Conservation (phyloP, 1,139 yeast species). For the Kurtzmaniella natalensis region DNA sequence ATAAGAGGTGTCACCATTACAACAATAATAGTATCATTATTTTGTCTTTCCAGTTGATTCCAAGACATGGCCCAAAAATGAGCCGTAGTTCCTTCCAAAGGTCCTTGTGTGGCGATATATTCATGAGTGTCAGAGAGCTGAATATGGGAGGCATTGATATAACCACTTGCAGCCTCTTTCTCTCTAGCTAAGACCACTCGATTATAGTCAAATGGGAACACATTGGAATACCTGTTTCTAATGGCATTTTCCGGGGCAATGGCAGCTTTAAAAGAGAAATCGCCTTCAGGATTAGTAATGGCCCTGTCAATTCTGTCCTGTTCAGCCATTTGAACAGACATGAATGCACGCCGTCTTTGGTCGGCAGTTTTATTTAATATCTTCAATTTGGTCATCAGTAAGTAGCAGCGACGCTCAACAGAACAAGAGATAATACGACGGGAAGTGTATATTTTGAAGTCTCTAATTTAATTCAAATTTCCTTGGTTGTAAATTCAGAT, state of each 20-base stretch:
- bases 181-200: constrained; percentile 28
- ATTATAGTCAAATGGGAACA: constrained; percentile 38
- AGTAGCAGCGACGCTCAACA: not conserved
- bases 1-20: constrained; percentile 84
- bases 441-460: too few relatives aligned
- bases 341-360: constrained; percentile 2
- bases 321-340: constrained; percentile 2
- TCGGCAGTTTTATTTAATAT: constrained; percentile 1
- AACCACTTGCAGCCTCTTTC: constrained; percentile 20
- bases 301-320: constrained; percentile 2
- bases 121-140: constrained; percentile 12
- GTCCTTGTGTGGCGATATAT: constrained; percentile 55
- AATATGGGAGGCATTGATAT: constrained; percentile 42
- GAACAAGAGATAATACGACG: too few relatives aligned
- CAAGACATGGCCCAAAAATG: constrained; percentile 90
- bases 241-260: constrained; percentile 12
- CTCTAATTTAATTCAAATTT: too few relatives aligned
- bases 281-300: not conserved
- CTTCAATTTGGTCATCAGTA: not conserved
- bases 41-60: constrained; percentile 34
- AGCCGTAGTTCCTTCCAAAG: constrained; percentile 52
- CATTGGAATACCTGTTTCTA: constrained; percentile 41
- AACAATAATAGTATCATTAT: constrained; percentile 47
- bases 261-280: constrained; percentile 13
- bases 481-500: too few relatives aligned